Percentiles rank a stretch among this genome's conserved stretches.
Conservation (phyloP, 2,329 filamentous ascomycete species). For the Fusarium musae region DNA sequence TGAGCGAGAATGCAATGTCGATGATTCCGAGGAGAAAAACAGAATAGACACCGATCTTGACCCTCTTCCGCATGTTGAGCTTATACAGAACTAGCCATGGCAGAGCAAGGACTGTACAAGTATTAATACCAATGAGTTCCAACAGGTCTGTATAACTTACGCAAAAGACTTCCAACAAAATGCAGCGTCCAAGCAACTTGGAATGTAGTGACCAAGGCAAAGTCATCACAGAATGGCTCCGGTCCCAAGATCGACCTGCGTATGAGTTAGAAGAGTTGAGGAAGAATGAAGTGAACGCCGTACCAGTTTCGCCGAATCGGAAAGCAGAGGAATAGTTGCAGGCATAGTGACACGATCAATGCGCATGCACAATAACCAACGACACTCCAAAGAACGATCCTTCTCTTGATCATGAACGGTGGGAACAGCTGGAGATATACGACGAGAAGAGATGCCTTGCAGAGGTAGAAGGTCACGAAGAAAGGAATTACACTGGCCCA, state of each 20-base stretch:
- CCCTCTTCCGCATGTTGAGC: slow-evolving; percentile 18
- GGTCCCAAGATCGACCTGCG: neutral
- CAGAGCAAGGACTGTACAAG: neutral
- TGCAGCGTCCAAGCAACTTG: slow-evolving; percentile 30
- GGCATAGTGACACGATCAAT: slow-evolving; percentile 9
- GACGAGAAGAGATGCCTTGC: slow-evolving; percentile 33
- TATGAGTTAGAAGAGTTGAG: neutral
- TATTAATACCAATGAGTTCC: neutral
- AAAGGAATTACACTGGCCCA: slow-evolving; percentile 25
- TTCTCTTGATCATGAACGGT: slow-evolving; percentile 28
- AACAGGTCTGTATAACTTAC: neutral
- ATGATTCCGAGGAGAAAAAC: slow-evolving; percentile 34
- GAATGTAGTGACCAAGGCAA: slow-evolving; percentile 1
- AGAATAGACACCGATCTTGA: slow-evolving; percentile 28
- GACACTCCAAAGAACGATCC: slow-evolving; percentile 1
- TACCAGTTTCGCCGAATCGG: slow-evolving; percentile 32
- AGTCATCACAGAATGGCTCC: neutral
- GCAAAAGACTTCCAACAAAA: slow-evolving; percentile 15
- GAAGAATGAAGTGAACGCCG: fast-evolving
- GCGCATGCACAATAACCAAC: slow-evolving; percentile 3
- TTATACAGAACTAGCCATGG: slow-evolving; percentile 27
- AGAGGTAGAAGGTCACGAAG: slow-evolving; percentile 35
- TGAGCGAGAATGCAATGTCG: slow-evolving; percentile 34
- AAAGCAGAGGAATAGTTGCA: slow-evolving; percentile 29
- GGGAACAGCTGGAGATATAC: slow-evolving; percentile 37